These are phyloP conservation scores for Torulaspora globosa DNA, from an alignment of 1,139 yeast genomes.

Conservation along the genomic window DNA sequence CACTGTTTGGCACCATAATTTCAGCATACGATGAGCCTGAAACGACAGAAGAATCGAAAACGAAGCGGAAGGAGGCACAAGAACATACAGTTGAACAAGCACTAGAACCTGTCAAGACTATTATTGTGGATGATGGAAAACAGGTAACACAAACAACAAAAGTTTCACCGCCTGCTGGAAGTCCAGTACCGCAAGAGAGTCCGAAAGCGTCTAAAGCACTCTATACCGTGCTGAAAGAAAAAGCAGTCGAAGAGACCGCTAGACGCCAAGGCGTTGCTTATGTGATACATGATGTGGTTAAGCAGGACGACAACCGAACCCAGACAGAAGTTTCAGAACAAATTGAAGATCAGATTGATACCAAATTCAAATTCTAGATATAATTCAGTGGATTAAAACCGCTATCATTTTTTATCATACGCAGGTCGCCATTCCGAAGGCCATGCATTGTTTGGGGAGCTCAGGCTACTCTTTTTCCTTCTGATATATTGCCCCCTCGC, in stretches of 20 bases:
- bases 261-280: conserved; percentile 35
- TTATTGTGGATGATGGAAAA: background rate
- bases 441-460: conserved; percentile 10
- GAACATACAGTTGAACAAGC: background rate
- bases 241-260: conserved; percentile 24
- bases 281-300: conserved; percentile 12
- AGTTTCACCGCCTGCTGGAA: background rate
- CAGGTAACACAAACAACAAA: background rate
- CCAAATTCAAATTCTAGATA: conserved; percentile 30
- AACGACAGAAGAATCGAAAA: background rate
- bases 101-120: background rate
- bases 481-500: conserved; percentile 16
- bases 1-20: conserved; percentile 28
- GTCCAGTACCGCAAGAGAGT: background rate
- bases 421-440: conserved; percentile 14
- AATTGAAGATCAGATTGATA: background rate
- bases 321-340: conserved; percentile 3
- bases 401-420: background rate
- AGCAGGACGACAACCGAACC: conserved; percentile 10
- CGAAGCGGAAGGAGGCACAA: background rate
- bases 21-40: conserved; percentile 19
- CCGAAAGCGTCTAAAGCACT: conserved; percentile 33
- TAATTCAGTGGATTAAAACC: background rate
- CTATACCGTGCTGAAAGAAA: conserved; percentile 44
- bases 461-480: conserved; percentile 13